Base-by-base conservation (phyloP, 2,329 filamentous ascomycete species). In the Orbilia ellipsospora region DNA sequence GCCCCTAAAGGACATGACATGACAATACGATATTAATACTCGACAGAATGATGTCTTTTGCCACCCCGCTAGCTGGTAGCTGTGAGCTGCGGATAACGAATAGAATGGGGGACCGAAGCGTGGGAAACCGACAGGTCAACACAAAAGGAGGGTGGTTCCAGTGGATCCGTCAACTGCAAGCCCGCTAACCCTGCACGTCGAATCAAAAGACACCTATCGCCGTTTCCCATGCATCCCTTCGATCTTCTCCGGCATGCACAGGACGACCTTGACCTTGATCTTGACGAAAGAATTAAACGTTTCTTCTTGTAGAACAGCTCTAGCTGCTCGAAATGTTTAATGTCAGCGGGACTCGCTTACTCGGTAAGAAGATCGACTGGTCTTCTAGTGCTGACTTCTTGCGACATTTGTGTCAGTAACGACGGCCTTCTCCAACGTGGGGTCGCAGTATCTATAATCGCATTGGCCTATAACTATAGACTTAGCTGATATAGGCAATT, bases 271-370 rank as follows among this genome's bases (percentile, higher is more conserved):
- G 23, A 36, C 31, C 31, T 36, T 36, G 31, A 36, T 6, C 31
- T 36, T 36, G 31, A 36, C 31, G 23, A 36, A 36, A 56, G 36
- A 69, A 69, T 36, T 36, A 62, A 70, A 48, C 51, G 57, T 62
- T 70, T 50, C 52, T 55, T 6, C 36, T 50, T 51, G 51, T 54
- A 57, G 28, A 61, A 54, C 36, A 56, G 48, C 36, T 48, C 62
- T 36, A 36, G 31, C 31, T 36, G 31, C 31, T 36, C 31, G 31
- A 36, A 36, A 36, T 36, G 31, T 36, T 36, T 36, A 62, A 36
- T 36, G 51, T 52, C 66, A 62, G 36, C 66, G 66, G 66, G 50
- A 62, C 66, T 70, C 66, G 66, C 66, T 70, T 70, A 70, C 66
- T 70, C 59, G 66, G 66, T 40, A 70, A 48, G 51, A 45, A 28